Conservation (phyloP, 2,329 filamentous ascomycete species). For the Monosporascus ibericus region DNA sequence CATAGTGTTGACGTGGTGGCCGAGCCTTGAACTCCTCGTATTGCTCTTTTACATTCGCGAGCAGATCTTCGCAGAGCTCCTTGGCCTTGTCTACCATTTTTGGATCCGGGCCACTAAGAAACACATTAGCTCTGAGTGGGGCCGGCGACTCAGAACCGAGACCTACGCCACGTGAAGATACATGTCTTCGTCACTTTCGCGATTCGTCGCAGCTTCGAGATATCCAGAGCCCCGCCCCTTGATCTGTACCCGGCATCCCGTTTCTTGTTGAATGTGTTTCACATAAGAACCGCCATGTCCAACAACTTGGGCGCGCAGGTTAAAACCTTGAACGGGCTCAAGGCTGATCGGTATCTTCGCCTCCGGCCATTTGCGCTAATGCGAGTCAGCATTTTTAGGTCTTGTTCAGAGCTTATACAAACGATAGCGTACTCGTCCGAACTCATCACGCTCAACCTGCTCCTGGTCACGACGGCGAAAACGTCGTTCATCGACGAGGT, state of each 20-base stretch:
- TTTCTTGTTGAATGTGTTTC: constrained; percentile 96
- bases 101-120: constrained; percentile 71
- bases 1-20: constrained; percentile 59
- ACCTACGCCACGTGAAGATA: constrained; percentile 90
- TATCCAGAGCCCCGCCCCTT: constrained; percentile 95
- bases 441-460: constrained; percentile 81
- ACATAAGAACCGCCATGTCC: constrained; percentile 92
- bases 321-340: constrained; percentile 90
- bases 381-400: constrained; percentile 7
- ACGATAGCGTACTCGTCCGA: constrained; percentile 63
- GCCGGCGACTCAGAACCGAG: background rate
- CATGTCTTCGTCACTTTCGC: constrained; percentile 93
- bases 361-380: constrained; percentile 95
- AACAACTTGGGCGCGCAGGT: constrained; percentile 91
- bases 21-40: constrained; percentile 89
- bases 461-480: constrained; percentile 81
- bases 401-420: background rate
- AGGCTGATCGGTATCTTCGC: constrained; percentile 88
- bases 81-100: constrained; percentile 82
- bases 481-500: constrained; percentile 87
- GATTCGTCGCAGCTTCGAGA: constrained; percentile 79
- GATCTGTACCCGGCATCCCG: constrained; percentile 92
- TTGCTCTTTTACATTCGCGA: constrained; percentile 79
- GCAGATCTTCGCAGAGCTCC: constrained; percentile 79
- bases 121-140: constrained; percentile 24